Percentiles rank a stretch among this genome's conserved stretches.
Evolutionary conservation across 2,329 filamentous ascomycete species (phyloP).

Genomic region (Xylariales sp.): DNA sequence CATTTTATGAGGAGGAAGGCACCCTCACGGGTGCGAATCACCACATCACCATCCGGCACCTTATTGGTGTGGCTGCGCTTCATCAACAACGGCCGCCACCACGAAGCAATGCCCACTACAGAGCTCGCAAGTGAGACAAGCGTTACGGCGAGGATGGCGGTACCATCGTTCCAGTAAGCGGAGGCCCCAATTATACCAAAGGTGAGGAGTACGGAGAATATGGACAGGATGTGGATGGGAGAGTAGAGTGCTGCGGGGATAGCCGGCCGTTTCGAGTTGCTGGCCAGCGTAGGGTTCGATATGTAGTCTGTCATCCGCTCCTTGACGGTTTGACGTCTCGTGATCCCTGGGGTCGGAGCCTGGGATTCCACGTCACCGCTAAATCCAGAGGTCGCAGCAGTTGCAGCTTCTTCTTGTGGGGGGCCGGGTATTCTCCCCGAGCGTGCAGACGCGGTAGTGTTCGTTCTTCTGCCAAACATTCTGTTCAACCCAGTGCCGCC

Average conservation of each 20-base stretch:
- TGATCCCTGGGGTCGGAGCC: slow-evolving; percentile 16
- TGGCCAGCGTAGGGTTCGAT: slow-evolving; percentile 37
- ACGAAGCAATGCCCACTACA: slow-evolving; percentile 52
- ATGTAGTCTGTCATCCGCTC: slow-evolving; percentile 38
- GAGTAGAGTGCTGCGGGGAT: slow-evolving; percentile 45
- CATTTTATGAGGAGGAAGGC: slow-evolving; percentile 55
- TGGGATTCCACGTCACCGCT: slow-evolving; percentile 19
- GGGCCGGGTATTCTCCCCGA: slow-evolving; percentile 11
- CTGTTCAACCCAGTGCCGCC: slow-evolving; percentile 5
- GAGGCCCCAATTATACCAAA: slow-evolving; percentile 41
- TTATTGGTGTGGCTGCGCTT: slow-evolving; percentile 41
- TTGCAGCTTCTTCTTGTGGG: slow-evolving; percentile 9
- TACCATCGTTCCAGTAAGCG: slow-evolving; percentile 39
- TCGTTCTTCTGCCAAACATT: slow-evolving; percentile 10
- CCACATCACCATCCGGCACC: slow-evolving; percentile 53
- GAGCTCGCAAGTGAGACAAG: slow-evolving; percentile 49
- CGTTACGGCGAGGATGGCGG: slow-evolving; percentile 45
- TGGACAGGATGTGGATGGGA: slow-evolving; percentile 48
- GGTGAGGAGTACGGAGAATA: slow-evolving; percentile 46
- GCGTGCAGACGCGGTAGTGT: slow-evolving; percentile 7
- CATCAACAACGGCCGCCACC: slow-evolving; percentile 53
- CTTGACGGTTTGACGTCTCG: slow-evolving; percentile 29
- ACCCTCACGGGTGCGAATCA: slow-evolving; percentile 56
- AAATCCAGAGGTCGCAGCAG: slow-evolving; percentile 10
- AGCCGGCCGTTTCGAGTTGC: slow-evolving; percentile 32